phyloP scores from a whole-genome alignment of 129 eudicot genomes.

The Dittrichia graveolens region DNA sequence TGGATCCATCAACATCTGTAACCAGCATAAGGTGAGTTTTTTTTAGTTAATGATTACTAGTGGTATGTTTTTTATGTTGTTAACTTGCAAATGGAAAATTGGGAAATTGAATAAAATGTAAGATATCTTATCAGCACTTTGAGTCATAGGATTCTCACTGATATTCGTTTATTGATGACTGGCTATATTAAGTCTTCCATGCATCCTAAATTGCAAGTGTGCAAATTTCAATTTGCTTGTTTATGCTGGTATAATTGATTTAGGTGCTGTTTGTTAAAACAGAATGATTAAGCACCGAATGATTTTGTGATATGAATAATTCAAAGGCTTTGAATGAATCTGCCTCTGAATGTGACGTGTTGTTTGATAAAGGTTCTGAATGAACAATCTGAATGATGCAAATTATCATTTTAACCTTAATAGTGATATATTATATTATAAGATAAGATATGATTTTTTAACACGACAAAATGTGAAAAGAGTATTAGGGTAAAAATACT shows the following conservation, averaged over 20 bases:
- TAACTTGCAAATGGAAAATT: neutral
- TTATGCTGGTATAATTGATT: neutral
- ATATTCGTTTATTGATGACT: neutral
- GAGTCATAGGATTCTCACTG: neutral
- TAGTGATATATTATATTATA: too few relatives aligned
- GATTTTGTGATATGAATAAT: too few relatives aligned
- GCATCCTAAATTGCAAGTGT: neutral
- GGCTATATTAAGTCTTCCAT: neutral
- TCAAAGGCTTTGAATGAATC: too few relatives aligned
- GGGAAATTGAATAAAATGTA: neutral
- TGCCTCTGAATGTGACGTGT: too few relatives aligned
- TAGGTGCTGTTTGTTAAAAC: too few relatives aligned
- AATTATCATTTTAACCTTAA: too few relatives aligned
- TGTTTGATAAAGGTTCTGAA: too few relatives aligned
- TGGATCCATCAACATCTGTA: slow-evolving; percentile 64
- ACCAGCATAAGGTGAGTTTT: slow-evolving; percentile 51
- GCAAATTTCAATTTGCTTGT: neutral
- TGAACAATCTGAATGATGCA: too few relatives aligned
- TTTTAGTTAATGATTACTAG: slow-evolving; percentile 3
- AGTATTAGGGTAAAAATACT: too few relatives aligned
- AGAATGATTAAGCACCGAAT: too few relatives aligned
- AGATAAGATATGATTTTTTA: too few relatives aligned
- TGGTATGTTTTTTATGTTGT: neutral
- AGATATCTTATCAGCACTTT: neutral
- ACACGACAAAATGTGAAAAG: too few relatives aligned